Evolutionary conservation across 352 stramenopile species (phyloP), one percentile per base, ranked within the genome.

Genomic region (Phytophthora multivora): DNA sequence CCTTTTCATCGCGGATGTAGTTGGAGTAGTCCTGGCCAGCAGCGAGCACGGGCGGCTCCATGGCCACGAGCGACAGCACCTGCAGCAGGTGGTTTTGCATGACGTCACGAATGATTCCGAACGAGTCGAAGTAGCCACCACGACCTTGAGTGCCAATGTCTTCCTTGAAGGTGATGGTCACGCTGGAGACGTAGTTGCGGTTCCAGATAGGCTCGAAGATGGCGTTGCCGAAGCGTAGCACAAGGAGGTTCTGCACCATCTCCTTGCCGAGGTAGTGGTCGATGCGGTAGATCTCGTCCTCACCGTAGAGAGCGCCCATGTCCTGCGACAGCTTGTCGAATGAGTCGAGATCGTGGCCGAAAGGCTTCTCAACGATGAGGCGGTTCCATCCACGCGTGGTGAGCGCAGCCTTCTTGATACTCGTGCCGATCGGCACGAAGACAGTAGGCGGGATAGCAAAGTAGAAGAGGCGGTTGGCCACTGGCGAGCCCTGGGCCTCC

Each of bases 21-120:
- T 95, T 92, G 8, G 85, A 84, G 63, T 93, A 91, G 57, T 98
- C 90, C 35, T 96, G 88, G 25, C 93, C 91, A 59, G 75, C 88
- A 52, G 83, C 66, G 81, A 86, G 63, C 50, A 94, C 64, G 61
- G 96, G 96, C 33, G 90, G 86, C 63, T 98, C 97, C 97, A 99
- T 99, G 19, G 95, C 92, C 16, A 99, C 73, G 5, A 99, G 76
- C 16, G 94, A 97, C 31, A 99, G 86, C 41, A 99, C 96, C 67
- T 99, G 97, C 42, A 99, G 82, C 53, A 99, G 78, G 74, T 99
- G 98, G 82, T 99, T 99, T 72, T 98, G 96, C 85, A 98, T 98
- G 47, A 99, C 96, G 71, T 99, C 98, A 49, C 98, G 90, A 65
- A 99, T 99, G 71, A 99, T 99, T 16, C 97, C 96, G 63, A 97